phyloP scores from a whole-genome alignment of 176 grass and related monocot genomes.

The Cocos nucifera region DNA sequence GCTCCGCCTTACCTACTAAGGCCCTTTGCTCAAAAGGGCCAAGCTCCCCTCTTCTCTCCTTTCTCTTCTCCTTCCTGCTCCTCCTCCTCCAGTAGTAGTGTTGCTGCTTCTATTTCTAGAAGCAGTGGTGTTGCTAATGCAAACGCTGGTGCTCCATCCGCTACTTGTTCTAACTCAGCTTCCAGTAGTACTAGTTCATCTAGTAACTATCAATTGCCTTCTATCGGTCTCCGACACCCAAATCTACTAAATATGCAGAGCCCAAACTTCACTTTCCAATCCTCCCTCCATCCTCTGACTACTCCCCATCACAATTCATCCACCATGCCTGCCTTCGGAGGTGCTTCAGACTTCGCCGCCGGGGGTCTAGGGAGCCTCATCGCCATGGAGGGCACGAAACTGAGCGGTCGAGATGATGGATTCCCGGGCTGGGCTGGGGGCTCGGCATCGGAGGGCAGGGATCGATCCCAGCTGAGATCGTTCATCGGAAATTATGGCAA shows the following conservation, averaged over 20 bases:
- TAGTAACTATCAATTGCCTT: background rate
- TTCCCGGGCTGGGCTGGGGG: too few species aligned
- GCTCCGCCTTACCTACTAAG: conserved; percentile 24
- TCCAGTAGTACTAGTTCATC: conserved; percentile 21
- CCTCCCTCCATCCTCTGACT: background rate
- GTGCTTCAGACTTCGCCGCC: too few species aligned
- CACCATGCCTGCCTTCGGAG: too few species aligned
- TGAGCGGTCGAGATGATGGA: too few species aligned
- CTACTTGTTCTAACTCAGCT: conserved; percentile 5
- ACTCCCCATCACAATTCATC: too few species aligned
- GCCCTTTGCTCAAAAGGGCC: conserved; percentile 27
- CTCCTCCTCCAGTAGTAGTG: conserved; percentile 20
- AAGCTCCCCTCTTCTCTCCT: background rate
- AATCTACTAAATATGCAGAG: conserved; percentile 23
- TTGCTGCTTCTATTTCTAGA: conserved; percentile 30
- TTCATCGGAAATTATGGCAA: too few species aligned
- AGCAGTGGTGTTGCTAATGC: background rate
- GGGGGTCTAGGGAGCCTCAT: too few species aligned
- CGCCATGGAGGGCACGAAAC: too few species aligned
- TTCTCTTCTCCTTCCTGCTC: background rate
- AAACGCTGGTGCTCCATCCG: background rate
- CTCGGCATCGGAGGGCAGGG: too few species aligned
- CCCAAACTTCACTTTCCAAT: conserved; percentile 25
- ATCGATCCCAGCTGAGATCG: too few species aligned
- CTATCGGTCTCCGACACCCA: conserved; percentile 2